These are phyloP conservation scores for Cinnamomum chago DNA, from an alignment of 164 flowering plant genomes.

Conservation along the genomic window DNA sequence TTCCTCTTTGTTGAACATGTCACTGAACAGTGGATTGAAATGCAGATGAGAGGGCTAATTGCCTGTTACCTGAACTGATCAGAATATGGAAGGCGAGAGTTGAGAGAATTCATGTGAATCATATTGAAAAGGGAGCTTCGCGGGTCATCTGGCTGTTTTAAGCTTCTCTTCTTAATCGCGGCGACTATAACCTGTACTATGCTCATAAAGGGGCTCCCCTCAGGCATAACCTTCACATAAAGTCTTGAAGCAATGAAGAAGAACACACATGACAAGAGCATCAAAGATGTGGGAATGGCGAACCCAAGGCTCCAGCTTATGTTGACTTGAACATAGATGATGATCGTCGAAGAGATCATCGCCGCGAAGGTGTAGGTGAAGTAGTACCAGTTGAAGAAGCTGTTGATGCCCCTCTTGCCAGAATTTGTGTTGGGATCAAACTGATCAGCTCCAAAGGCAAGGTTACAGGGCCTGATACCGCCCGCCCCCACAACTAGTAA, in stretches of 20 bases:
- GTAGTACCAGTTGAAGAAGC: constrained; percentile 97
- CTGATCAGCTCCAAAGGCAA: constrained; percentile 94
- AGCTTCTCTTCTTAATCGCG: constrained; percentile 49
- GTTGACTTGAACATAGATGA: constrained; percentile 73
- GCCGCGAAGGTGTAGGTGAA: constrained; percentile 77
- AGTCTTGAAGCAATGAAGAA: constrained; percentile 58
- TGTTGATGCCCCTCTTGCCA: constrained; percentile 65
- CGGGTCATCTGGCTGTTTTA: constrained; percentile 39
- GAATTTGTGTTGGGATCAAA: constrained; percentile 72
- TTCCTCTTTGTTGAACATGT: too few species aligned
- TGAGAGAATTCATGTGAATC: constrained; percentile 37
- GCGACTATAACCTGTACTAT: constrained; percentile 55
- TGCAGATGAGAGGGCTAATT: background rate
- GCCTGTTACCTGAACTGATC: constrained; percentile 66
- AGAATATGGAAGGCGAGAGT: constrained; percentile 52
- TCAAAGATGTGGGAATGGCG: constrained; percentile 55
- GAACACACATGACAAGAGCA: constrained; percentile 51
- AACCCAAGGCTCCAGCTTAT: constrained; percentile 78
- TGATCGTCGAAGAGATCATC: constrained; percentile 64
- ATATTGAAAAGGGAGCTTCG: constrained; percentile 37
- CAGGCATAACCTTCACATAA: constrained; percentile 63
- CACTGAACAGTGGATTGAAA: background rate
- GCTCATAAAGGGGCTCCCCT: constrained; percentile 64
- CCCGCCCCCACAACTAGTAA: constrained; percentile 61
- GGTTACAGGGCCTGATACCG: constrained; percentile 72